Conservation (phyloP, 2,329 filamentous ascomycete species). For the Alternaria rosae region DNA sequence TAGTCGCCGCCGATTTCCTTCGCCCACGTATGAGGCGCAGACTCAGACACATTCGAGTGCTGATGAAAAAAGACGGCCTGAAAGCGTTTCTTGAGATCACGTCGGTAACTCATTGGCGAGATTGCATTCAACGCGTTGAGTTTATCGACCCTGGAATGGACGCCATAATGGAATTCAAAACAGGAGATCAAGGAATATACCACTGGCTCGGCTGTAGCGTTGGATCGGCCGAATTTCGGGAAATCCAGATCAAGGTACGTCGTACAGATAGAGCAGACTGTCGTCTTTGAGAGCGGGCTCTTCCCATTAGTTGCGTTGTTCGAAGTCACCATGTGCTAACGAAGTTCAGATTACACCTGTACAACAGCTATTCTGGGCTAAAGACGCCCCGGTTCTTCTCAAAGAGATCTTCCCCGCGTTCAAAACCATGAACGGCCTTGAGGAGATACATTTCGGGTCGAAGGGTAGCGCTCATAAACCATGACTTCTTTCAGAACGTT, state of each 20-base stretch:
- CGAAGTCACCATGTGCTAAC: neutral
- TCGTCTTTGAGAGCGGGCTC: neutral
- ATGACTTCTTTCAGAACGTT: neutral
- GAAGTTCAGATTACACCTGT: neutral
- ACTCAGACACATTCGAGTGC: neutral
- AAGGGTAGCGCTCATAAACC: neutral
- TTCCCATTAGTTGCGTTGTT: neutral
- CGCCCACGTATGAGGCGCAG: neutral
- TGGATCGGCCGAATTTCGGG: neutral
- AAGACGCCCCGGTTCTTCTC: neutral
- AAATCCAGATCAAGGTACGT: neutral
- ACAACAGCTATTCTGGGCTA: neutral
- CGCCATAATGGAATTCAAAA: neutral
- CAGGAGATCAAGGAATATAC: neutral
- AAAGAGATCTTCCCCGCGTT: neutral
- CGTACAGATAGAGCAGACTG: neutral
- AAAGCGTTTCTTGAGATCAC: neutral
- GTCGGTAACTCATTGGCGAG: neutral
- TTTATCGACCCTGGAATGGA: neutral
- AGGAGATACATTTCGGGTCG: neutral
- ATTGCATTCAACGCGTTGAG: neutral
- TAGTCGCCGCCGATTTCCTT: neutral
- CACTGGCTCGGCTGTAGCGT: neutral
- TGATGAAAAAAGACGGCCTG: neutral
- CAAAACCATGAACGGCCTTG: neutral